A percentile compares a stretch with the other conserved stretches of the same genome.
Evolutionary conservation across 148 eudicot species (phyloP).

Genomic region (Hydrangea macrophylla): DNA sequence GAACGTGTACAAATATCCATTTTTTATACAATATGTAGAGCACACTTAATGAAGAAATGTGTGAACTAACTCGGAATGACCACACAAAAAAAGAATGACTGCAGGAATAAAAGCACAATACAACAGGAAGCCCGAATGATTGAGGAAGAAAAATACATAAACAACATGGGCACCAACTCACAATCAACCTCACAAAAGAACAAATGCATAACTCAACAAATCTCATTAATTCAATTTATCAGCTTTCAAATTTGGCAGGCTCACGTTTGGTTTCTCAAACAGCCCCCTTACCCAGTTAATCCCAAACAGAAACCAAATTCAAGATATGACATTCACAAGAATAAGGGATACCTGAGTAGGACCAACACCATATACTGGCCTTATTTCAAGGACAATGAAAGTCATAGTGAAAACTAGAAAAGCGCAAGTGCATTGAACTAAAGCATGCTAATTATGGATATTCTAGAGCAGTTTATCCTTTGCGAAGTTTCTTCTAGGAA

Average conservation of each 20-base stretch:
- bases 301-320: neutral
- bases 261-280: neutral
- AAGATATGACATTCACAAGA: neutral
- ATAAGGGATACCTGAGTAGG: neutral
- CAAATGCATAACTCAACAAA: neutral
- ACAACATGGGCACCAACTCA: constrained; percentile 4
- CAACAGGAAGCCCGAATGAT: neutral
- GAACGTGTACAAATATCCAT: no score
- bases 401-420: no score
- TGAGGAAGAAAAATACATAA: neutral
- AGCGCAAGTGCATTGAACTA: neutral
- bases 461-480: neutral
- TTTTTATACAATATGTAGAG: no score
- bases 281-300: neutral
- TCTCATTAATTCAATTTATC: neutral
- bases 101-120: neutral
- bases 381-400: neutral
- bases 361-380: neutral
- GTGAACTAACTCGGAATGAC: no score
- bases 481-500: neutral
- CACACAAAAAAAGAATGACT: no score
- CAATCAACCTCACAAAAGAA: constrained; percentile 1
- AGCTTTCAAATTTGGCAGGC: constrained; percentile 5
- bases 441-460: neutral
- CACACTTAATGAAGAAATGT: no score